Base-by-base conservation (phyloP, 2,329 filamentous ascomycete genomes). In the Aspergillus sojae region DNA sequence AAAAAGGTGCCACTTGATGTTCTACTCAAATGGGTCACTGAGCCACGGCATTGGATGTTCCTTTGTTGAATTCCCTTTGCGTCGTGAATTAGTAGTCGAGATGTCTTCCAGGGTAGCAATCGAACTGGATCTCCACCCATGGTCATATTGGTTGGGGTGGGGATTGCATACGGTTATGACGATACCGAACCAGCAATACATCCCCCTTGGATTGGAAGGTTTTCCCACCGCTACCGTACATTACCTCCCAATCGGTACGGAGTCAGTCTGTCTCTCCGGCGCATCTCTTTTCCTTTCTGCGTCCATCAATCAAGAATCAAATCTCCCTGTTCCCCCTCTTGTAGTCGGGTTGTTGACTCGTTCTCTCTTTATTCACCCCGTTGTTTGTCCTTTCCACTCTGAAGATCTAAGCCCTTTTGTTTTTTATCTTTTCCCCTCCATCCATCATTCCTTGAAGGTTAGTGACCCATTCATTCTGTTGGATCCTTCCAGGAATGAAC, bases 401-500 rank as follows among this genome's bases (percentile, higher is more conserved):
- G 45, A 14, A 14, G 9, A 28, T 14, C 43, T 23, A 43, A 43
- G 21, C 11, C 43, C 3, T 14, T 46, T 26, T 26, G 10, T 23
- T 21, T 43, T 4, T 21, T 50, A 12, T 28, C 30, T 12, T 36
- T 36, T 7, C 23, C 4, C n/a, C 26, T 30, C 28, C 26, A 52
- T 39, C 36, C 32, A 55, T 55, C 52, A 55, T 55, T 55, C 52
- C 52, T 55, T 55, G 36, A 11, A 12, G 28, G 23, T 52, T 11
- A 21, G n/a, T 34, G 16, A 34, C 26, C 50, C 50, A 34, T 39
- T 55, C 52, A 54, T 54, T 54, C 52, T 23, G 52, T 32, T 30
- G 54, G 54, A 61, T 36, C 34, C 39, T 41, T 55, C 21, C 41
- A 62, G 64, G 67, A 69, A 69, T 69, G 68, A 57, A 66, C 57